Evolutionary conservation across 2,329 filamentous ascomycete species (phyloP).

Genomic region (Colletotrichum nymphaeae): DNA sequence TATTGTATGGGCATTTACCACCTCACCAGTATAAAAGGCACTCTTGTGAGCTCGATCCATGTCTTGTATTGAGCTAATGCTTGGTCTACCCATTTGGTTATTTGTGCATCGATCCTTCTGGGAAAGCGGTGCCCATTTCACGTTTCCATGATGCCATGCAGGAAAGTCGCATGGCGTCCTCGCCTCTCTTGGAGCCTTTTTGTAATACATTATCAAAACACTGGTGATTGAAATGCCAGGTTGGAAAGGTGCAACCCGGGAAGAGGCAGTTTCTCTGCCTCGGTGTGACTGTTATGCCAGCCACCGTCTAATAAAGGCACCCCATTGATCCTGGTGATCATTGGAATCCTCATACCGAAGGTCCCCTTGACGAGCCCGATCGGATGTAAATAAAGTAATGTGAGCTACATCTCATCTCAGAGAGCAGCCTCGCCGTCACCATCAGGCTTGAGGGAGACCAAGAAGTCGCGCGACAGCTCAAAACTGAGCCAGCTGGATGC

Average conservation of each 20-base stretch:
- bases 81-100: neutral
- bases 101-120: neutral
- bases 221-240: constrained; percentile 21
- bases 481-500: constrained; percentile 98
- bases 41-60: neutral
- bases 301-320: constrained; percentile 24
- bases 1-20: neutral
- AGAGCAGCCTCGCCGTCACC: constrained; percentile 40
- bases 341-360: neutral
- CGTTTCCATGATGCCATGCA: neutral
- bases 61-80: neutral
- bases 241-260: neutral
- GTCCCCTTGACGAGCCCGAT: neutral
- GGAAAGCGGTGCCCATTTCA: neutral
- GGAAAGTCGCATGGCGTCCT: neutral
- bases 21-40: neutral
- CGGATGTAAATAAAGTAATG: neutral
- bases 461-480: constrained; percentile 89
- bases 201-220: constrained; percentile 36
- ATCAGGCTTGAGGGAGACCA: constrained; percentile 71
- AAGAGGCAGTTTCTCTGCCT: constrained; percentile 26
- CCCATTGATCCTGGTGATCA: constrained; percentile 1
- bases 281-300: constrained; percentile 4
- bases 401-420: constrained; percentile 8
- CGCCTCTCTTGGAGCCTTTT: constrained; percentile 16